Evolutionary conservation across 2,329 filamentous ascomycete genomes (phyloP).

Genomic region (Aspergillus jensenii): DNA sequence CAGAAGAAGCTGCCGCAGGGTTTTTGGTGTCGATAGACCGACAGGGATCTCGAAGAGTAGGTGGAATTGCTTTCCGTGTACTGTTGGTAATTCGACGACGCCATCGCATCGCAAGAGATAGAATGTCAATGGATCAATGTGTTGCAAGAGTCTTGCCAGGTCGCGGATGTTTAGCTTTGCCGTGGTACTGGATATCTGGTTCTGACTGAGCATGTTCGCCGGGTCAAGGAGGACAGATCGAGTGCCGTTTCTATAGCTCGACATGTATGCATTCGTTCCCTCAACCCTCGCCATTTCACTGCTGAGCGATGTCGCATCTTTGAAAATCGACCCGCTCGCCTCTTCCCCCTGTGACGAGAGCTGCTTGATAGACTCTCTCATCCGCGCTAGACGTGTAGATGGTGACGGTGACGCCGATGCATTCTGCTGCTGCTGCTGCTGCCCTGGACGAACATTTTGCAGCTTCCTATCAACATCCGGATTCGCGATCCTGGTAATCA

Average conservation of each 20-base stretch:
- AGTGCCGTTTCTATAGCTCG: no score
- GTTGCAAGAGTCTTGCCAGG: not conserved
- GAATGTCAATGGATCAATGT: not conserved
- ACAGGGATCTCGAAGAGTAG: not conserved
- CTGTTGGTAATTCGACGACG: not conserved
- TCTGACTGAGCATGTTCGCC: no score
- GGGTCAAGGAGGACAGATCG: no score
- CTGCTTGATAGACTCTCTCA: no score
- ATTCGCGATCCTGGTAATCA: not conserved
- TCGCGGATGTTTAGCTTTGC: not conserved
- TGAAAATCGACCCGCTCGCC: no score
- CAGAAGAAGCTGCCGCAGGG: not conserved
- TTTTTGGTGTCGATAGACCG: not conserved
- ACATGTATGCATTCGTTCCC: no score
- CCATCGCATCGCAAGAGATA: not conserved
- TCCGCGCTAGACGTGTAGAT: no score
- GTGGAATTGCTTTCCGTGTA: not conserved
- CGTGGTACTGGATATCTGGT: no score
- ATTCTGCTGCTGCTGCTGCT: not conserved
- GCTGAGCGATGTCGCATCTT: no score
- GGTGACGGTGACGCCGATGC: not conserved
- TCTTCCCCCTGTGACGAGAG: no score
- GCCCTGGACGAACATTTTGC: not conserved
- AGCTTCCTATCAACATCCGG: not conserved
- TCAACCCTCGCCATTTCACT: no score